Evolutionary conservation across 1,139 yeast genomes (phyloP), one percentile per base, ranked within the genome.

Genomic region (Taphrina pruni): DNA sequence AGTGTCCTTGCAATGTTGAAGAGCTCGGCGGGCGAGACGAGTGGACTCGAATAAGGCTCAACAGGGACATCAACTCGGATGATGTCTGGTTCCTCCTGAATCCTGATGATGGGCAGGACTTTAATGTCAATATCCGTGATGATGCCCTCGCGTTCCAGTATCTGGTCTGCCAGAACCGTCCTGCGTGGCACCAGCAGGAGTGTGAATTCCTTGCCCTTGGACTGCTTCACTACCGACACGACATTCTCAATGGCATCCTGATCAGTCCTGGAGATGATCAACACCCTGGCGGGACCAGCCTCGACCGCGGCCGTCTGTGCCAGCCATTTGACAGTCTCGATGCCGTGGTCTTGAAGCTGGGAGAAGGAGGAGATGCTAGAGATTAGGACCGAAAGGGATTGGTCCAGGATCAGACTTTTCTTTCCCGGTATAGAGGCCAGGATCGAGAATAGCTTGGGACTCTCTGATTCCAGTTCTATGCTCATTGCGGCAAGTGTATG

Each of bases 321-420:
- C 2, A 89, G 80, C 89, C 92, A 88, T 32, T 86, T 80, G 26
- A 88, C 85, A 71, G 83, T 83, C 41, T 82, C 84, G 66, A 90
- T 86, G 64, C 87, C 89, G 66, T 80, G 81, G 65, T 83, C 83
- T 67, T 74, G 76, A 17, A 74, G 69, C 21, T 73, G 71, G 5
- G 84, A 82, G 77, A 89, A 89, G 3, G 88, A 85, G 2, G 89
- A 84, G 65, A 89, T 79, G 52, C 81, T 80, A 74, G 90, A 87
- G 71, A 90, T 80, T 5, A 85, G 76, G 0, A 86, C 80, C 6
- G 90, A 83, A 45, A 89, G 76, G 5, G 80, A 75, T 51, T 82
- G 81, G 73, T 89, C 91, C 1, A 89, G 80, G 4, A 89, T 79
- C 17, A 90, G 75, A 9, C 77, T 75, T 67, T 80, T 80, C 61